Evolutionary conservation across 352 stramenopile species (phyloP), one percentile per base, ranked within the genome.

Genomic region (Globisporangium lucens): DNA sequence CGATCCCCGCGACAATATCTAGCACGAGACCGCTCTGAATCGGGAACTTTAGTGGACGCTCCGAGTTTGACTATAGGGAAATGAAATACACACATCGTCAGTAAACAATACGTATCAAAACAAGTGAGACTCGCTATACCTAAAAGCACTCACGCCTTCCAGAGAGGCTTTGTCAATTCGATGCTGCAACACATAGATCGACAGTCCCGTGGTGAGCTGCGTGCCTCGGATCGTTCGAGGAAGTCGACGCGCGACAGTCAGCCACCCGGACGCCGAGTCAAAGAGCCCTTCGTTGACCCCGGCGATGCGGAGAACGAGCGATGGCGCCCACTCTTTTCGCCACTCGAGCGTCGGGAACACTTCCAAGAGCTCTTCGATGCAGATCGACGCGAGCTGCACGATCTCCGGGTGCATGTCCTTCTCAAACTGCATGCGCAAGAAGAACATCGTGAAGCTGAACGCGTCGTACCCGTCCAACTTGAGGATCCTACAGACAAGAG

Each of bases 361-460:
- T 29, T 95, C 87, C 1, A 95, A 70, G 6, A 95, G 75, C 62
- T 91, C 82, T 75, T 95, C 85, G 20, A 95, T 86, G 60, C 85
- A 92, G 13, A 90, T 85, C 2, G 84, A 89, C 22, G 83, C 83
- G 38, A 95, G 75, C 29, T 93, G 80, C 13, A 92, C 78, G 65
- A 95, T 89, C 67, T 87, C 78, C 4, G 85, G 80, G 60, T 92
- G 83, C 65, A 95, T 85, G 36, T 82, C 66, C 6, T 75, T 72
- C 56, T 95, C 87, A 46, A 95, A 95, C 62, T 95, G 87, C 83
- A 95, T 93, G 20, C 85, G 85, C 53, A 95, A 62, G 63, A 95
- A 93, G 55, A 95, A 95, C 77, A 93, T 91, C 9, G 82, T 91
- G 67, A 91, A 91, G 70, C 83, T 90, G 71, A 92, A 93, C 10